Percentiles rank a stretch among this genome's conserved stretches.
Evolutionary conservation across 352 stramenopile species (phyloP).

Genomic region (Globisporangium paroecandrum): DNA sequence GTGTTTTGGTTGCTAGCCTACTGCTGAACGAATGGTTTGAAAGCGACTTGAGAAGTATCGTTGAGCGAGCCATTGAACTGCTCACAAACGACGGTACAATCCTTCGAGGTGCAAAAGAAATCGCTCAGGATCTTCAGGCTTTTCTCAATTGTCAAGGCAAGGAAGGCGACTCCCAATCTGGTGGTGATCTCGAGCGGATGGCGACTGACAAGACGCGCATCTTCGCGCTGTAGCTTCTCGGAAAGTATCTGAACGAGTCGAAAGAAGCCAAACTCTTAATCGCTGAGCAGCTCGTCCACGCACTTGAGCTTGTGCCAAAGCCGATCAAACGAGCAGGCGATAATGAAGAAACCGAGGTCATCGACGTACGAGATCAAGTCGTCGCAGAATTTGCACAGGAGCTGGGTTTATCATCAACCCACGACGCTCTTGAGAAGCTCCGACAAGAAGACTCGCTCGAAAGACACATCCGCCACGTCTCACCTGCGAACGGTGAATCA

Average conservation of each 20-base stretch:
- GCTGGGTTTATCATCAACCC: conserved; percentile 10
- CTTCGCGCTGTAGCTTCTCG: conserved; percentile 14
- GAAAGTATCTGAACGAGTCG: not conserved
- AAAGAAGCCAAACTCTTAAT: conserved; percentile 3
- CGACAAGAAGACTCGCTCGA: conserved; percentile 12
- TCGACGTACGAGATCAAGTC: conserved; percentile 7
- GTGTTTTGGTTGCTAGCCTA: conserved; percentile 13
- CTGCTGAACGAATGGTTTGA: conserved; percentile 27
- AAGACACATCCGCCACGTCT: conserved; percentile 14
- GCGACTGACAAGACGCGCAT: not conserved
- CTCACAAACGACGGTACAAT: conserved; percentile 18
- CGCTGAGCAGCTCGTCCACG: conserved; percentile 4
- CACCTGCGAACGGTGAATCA: conserved; percentile 19
- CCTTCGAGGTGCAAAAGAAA: conserved; percentile 20
- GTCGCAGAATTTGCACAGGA: conserved; percentile 10
- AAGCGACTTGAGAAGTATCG: conserved; percentile 16
- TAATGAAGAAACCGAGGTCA: not conserved
- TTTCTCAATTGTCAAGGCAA: conserved; percentile 3
- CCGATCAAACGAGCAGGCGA: not conserved
- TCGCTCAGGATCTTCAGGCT: conserved; percentile 13
- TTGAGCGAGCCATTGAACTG: conserved; percentile 10
- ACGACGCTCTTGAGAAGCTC: conserved; percentile 20
- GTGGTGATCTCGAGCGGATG: not conserved
- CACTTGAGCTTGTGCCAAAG: conserved; percentile 11
- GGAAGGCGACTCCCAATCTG: not conserved